Evolutionary conservation across 352 stramenopile species (phyloP).

Genomic region (Globisporangium nagaii): DNA sequence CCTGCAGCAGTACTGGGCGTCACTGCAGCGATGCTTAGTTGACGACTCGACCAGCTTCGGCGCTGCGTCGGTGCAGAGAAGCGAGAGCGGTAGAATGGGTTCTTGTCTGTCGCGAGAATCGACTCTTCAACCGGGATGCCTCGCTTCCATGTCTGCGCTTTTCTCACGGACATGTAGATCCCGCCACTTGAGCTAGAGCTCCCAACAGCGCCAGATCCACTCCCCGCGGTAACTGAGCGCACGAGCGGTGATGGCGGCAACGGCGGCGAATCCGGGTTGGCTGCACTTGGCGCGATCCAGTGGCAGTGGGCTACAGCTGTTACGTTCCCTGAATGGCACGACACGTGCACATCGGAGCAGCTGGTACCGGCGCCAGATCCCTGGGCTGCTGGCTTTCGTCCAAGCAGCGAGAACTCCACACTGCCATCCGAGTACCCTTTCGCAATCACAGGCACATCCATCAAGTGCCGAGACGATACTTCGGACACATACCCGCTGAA

Average conservation of each 20-base stretch:
- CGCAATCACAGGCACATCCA: slow-evolving; percentile 54
- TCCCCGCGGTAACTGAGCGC: not conserved
- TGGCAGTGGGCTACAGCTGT: slow-evolving; percentile 46
- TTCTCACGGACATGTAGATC: slow-evolving; percentile 14
- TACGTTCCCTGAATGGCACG: slow-evolving; percentile 32
- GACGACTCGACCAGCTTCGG: slow-evolving; percentile 25
- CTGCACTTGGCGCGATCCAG: slow-evolving; percentile 15
- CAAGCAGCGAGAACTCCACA: slow-evolving; percentile 31
- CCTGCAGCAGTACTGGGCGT: not conserved
- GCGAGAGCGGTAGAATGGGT: slow-evolving; percentile 55
- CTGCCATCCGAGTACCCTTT: slow-evolving; percentile 48
- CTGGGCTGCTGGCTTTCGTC: slow-evolving; percentile 6
- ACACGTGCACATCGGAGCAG: slow-evolving; percentile 9
- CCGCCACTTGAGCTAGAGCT: not conserved
- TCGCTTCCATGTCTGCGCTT: slow-evolving; percentile 15
- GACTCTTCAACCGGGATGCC: slow-evolving; percentile 22
- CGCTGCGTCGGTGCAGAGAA: slow-evolving; percentile 28
- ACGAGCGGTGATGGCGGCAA: not conserved
- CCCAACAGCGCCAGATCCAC: not conserved
- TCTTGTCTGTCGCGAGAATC: slow-evolving; percentile 46
- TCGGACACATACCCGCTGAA: not conserved
- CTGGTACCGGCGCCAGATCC: slow-evolving; percentile 3
- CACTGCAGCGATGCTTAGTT: slow-evolving; percentile 20
- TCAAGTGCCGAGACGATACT: slow-evolving; percentile 24
- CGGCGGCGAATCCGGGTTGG: not conserved